phyloP scores from a whole-genome alignment of 495 filamentous ascomycete genomes.

The Aspergillus cavernicola region DNA sequence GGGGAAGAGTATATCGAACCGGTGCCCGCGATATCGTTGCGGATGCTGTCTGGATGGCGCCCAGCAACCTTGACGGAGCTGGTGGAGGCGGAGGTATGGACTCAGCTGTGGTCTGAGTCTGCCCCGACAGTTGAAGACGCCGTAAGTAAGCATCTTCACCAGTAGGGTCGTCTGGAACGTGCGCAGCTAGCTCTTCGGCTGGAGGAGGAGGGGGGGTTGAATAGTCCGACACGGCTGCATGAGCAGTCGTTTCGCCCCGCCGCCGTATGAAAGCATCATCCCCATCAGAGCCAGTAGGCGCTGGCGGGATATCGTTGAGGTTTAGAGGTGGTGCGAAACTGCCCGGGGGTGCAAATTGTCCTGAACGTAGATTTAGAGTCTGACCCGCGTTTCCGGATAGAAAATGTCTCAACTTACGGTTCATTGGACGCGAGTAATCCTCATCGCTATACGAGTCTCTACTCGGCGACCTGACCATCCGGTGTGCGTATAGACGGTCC shows the following conservation, averaged over 20 bases:
- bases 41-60: slow-evolving; percentile 38
- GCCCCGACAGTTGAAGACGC: slow-evolving; percentile 48
- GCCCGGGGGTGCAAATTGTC: slow-evolving; percentile 67
- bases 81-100: slow-evolving; percentile 33
- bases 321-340: slow-evolving; percentile 71
- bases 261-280: slow-evolving; percentile 60
- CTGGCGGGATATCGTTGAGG: slow-evolving; percentile 36
- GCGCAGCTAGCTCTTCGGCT: slow-evolving; percentile 39
- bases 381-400: neutral
- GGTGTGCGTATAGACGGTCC: slow-evolving; percentile 74
- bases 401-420: slow-evolving; percentile 43
- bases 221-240: too few relatives aligned
- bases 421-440: slow-evolving; percentile 44
- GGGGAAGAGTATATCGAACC: slow-evolving; percentile 72
- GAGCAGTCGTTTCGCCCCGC: too few relatives aligned
- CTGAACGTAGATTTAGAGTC: slow-evolving; percentile 32
- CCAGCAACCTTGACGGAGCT: slow-evolving; percentile 26
- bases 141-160: slow-evolving; percentile 67
- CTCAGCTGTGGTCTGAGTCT: slow-evolving; percentile 25
- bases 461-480: slow-evolving; percentile 47
- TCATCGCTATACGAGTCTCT: slow-evolving; percentile 59
- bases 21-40: slow-evolving; percentile 79
- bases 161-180: slow-evolving; percentile 49
- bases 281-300: slow-evolving; percentile 35
- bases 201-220: slow-evolving; percentile 38